These are phyloP conservation scores for Luzula sylvatica DNA, from an alignment of 176 grass and related monocot genomes.

Conservation along the genomic window DNA sequence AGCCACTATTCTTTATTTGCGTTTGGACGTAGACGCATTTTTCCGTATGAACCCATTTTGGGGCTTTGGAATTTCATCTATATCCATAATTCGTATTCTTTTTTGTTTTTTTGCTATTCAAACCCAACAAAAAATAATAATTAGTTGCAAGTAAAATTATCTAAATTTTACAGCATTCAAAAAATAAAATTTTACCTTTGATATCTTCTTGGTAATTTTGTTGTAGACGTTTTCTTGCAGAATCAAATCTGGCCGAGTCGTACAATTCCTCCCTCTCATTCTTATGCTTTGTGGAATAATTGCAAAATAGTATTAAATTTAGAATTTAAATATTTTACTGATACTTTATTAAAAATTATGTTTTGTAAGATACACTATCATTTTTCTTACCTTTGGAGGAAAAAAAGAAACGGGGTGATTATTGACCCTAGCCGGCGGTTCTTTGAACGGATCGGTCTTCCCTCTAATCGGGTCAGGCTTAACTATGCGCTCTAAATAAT, in stretches of 20 bases:
- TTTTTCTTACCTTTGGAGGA: slow-evolving; percentile 25
- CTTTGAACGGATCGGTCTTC: slow-evolving; percentile 21
- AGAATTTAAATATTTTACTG: background rate
- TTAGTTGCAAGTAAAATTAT: background rate
- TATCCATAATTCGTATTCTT: slow-evolving; percentile 70
- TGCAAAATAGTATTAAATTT: background rate
- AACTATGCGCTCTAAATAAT: background rate
- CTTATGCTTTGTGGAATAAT: slow-evolving; percentile 26
- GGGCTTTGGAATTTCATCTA: slow-evolving; percentile 66
- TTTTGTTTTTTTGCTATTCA: slow-evolving; percentile 61
- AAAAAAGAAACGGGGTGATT: slow-evolving; percentile 29
- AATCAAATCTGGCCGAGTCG: slow-evolving; percentile 42
- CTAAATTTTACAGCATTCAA: background rate
- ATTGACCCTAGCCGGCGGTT: slow-evolving; percentile 25
- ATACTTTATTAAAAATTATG: background rate
- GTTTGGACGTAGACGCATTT: slow-evolving; percentile 25
- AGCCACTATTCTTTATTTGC: slow-evolving; percentile 32
- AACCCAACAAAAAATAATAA: background rate
- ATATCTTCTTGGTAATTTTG: slow-evolving; percentile 81
- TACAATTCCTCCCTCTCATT: slow-evolving; percentile 33
- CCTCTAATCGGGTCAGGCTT: background rate
- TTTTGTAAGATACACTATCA: background rate
- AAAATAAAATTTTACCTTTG: slow-evolving; percentile 31
- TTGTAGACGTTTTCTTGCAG: slow-evolving; percentile 64
- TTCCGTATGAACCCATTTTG: slow-evolving; percentile 53